phyloP scores from a whole-genome alignment of 2,329 filamentous ascomycete species.

The Tolypocladium inflatum region DNA sequence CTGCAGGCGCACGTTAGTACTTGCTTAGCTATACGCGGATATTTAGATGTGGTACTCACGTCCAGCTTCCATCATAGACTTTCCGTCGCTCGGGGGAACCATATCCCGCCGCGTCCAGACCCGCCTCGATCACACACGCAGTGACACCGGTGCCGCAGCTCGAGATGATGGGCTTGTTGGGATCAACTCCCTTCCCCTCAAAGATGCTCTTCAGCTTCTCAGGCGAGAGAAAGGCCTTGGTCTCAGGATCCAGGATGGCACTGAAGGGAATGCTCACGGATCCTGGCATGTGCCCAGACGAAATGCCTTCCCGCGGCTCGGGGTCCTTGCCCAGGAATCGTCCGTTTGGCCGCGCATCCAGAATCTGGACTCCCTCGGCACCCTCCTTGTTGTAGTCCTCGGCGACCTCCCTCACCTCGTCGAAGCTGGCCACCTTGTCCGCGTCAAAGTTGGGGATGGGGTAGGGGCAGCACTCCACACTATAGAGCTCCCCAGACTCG shows the following conservation, averaged over 20 bases:
- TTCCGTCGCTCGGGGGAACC: conserved; percentile 57
- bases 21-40: background rate
- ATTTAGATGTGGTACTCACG: conserved; percentile 49
- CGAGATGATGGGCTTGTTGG: conserved; percentile 70
- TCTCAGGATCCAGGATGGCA: conserved; percentile 70
- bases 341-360: conserved; percentile 75
- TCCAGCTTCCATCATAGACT: conserved; percentile 97
- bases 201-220: conserved; percentile 70
- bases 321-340: conserved; percentile 76
- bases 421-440: conserved; percentile 66
- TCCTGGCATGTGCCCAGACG: conserved; percentile 86
- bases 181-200: conserved; percentile 68
- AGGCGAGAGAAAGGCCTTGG: conserved; percentile 67
- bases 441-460: conserved; percentile 52
- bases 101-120: conserved; percentile 68
- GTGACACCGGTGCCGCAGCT: conserved; percentile 93
- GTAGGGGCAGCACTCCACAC: conserved; percentile 54
- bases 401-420: conserved; percentile 71
- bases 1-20: conserved; percentile 28
- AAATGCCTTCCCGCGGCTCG: conserved; percentile 77
- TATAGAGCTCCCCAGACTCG: conserved; percentile 68
- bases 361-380: conserved; percentile 71
- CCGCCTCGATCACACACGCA: conserved; percentile 82
- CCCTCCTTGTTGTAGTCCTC: conserved; percentile 74
- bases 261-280: conserved; percentile 75